Percentiles rank a stretch among this genome's conserved stretches.
Evolutionary conservation across 306 rosid genomes (phyloP).

Genomic region (Vigna radiata): DNA sequence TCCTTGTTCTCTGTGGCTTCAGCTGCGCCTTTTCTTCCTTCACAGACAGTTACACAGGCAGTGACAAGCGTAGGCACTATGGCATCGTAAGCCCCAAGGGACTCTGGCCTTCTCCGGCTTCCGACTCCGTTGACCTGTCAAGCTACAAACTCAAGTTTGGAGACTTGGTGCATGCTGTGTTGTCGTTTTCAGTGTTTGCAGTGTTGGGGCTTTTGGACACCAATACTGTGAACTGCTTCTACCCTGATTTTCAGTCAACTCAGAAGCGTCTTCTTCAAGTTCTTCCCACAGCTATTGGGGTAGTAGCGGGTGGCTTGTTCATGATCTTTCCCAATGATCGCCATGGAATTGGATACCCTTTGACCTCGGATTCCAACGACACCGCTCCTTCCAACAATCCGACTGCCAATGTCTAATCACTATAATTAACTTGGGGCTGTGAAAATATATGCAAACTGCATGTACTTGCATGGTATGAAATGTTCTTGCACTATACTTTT

Average conservation of each 20-base stretch:
- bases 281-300: conserved; percentile 68
- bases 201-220: conserved; percentile 62
- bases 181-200: conserved; percentile 62
- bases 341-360: conserved; percentile 84
- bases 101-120: conserved; percentile 63
- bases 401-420: background rate
- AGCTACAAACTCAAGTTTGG: conserved; percentile 55
- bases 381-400: background rate
- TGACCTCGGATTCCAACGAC: conserved; percentile 16
- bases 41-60: conserved; percentile 73
- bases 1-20: conserved; percentile 56
- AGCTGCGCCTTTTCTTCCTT: conserved; percentile 70
- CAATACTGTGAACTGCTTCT: conserved; percentile 68
- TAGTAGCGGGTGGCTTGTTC: conserved; percentile 57
- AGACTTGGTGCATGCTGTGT: conserved; percentile 73
- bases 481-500: too few relatives aligned
- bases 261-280: conserved; percentile 58
- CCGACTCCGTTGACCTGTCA: conserved; percentile 49
- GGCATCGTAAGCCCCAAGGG: conserved; percentile 64
- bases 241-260: conserved; percentile 58
- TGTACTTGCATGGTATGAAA: too few relatives aligned
- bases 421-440: too few relatives aligned
- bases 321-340: conserved; percentile 66
- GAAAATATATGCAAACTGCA: too few relatives aligned
- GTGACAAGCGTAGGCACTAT: conserved; percentile 58